These are phyloP conservation scores for Acer negundo DNA, from an alignment of 345 rosid species.

Conservation along the genomic window DNA sequence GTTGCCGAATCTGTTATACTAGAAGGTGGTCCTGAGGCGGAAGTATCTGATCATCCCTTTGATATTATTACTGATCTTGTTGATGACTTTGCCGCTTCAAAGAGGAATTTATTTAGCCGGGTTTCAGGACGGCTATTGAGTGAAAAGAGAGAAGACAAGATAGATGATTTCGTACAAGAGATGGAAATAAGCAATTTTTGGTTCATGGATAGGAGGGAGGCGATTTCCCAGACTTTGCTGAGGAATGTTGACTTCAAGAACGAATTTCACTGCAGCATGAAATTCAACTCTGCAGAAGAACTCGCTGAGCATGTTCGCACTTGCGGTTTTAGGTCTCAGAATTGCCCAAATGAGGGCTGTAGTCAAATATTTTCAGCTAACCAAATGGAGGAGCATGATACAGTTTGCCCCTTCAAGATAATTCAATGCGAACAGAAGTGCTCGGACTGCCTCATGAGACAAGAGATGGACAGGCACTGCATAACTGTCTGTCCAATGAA, in stretches of 20 bases:
- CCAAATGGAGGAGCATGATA: constrained; percentile 67
- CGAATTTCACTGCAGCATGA: constrained; percentile 65
- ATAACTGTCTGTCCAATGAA: constrained; percentile 87
- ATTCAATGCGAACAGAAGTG: constrained; percentile 86
- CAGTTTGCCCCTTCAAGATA: constrained; percentile 76
- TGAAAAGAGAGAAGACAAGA: constrained; percentile 81
- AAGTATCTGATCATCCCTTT: constrained; percentile 65
- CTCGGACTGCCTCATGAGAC: constrained; percentile 64
- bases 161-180: constrained; percentile 85
- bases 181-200: constrained; percentile 87
- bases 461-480: constrained; percentile 89
- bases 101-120: constrained; percentile 72
- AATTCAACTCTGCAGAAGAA: constrained; percentile 51
- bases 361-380: constrained; percentile 46
- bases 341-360: constrained; percentile 78
- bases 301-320: constrained; percentile 43
- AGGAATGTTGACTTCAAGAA: constrained; percentile 79
- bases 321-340: constrained; percentile 65
- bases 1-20: constrained; percentile 70
- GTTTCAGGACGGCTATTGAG: constrained; percentile 87
- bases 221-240: constrained; percentile 55
- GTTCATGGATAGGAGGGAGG: constrained; percentile 60
- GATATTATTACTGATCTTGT: constrained; percentile 66
- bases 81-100: constrained; percentile 71
- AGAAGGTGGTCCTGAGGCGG: constrained; percentile 49